phyloP scores from a whole-genome alignment of 176 grass and related monocot species.

The Oryza nivara region DNA sequence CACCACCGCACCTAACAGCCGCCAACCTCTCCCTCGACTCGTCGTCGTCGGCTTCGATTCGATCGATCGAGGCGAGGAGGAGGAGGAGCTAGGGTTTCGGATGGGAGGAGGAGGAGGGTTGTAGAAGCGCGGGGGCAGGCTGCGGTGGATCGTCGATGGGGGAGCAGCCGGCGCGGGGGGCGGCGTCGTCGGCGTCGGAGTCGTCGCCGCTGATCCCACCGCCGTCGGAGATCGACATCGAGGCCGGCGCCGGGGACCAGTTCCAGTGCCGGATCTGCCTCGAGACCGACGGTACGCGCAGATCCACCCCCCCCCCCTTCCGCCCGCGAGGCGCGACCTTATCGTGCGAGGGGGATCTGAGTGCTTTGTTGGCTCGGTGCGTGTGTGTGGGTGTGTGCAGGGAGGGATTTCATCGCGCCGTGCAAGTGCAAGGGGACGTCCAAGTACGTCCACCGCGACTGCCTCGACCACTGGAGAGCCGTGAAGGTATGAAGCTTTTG shows the following conservation, averaged over 20 bases:
- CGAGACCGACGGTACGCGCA: conserved; percentile 77
- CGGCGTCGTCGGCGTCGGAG: conserved; percentile 19
- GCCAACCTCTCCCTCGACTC: conserved; percentile 20
- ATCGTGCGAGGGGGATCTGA: conserved; percentile 26
- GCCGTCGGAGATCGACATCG: conserved; percentile 81
- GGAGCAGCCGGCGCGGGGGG: conserved; percentile 53
- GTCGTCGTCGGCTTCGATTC: conserved; percentile 26
- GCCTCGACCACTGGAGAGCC: conserved; percentile 96
- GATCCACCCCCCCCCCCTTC: not conserved
- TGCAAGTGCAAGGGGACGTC: conserved; percentile 99
- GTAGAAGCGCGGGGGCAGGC: conserved; percentile 30
- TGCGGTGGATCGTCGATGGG: conserved; percentile 41
- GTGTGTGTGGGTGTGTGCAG: conserved; percentile 38
- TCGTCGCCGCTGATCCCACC: conserved; percentile 79
- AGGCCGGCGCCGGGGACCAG: conserved; percentile 79
- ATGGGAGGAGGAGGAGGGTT: conserved; percentile 32
- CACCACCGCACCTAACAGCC: not conserved
- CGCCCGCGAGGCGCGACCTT: no score
- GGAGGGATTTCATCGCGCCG: conserved; percentile 98
- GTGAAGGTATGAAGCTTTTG: conserved; percentile 61
- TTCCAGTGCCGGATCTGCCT: conserved; percentile 99
- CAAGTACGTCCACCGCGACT: conserved; percentile 98
- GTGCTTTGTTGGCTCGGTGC: not conserved
- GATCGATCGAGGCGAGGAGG: conserved; percentile 18
- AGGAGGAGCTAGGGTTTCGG: conserved; percentile 25